Base-by-base conservation (phyloP, 139 green algal genomes). In the Zygnema circumcarinatum region DNA sequence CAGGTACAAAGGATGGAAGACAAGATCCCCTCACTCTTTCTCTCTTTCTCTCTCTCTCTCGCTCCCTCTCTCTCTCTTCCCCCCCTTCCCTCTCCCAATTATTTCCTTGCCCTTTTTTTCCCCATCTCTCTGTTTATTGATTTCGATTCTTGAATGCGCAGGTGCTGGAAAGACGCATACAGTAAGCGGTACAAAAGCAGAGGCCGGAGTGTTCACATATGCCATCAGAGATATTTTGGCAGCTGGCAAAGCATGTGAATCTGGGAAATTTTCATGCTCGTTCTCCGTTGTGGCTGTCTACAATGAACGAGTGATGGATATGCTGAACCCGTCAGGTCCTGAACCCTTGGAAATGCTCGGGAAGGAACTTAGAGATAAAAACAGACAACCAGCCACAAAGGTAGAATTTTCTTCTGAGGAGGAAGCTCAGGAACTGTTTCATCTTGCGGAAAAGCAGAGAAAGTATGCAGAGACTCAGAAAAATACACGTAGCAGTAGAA, bases 211-310 rank as follows among this genome's bases (percentile, higher is more conserved):
- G 93, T 98, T 98, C 69, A 95, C 96, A 0, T 92, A 96, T 0
- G 92, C 95, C 3, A 93, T 98, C 38, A 89, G 93, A 52, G 95
- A 96, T 92, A 92, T 96, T 41, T 89, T 98, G 56, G 86, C 92
- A 29, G 84, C 85, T 0, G 94, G 93, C 31, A 73, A 73, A 67
- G 78, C 76, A 74, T 86, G 96, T 86, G 56, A 75, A 67, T 82
- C 94, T 67, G 93, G 95, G 90, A 93, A 94, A 47, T 98, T 96
- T 94, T 87, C 94, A 41, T 98, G 97, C 83, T 79, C 11, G 25
- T 93, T 99, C 88, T 96, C 93, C 1, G 98, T 95, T 92, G 93
- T 99, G 25, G 96, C 98, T 90, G 94, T 98, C 21, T 98, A 98
- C 93, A 98, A 98, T 89, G 95, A 98, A 81, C 87, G 87, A 35